Evolutionary conservation across 768 basidiomycete genomes (phyloP).

Genomic region (Auricularia sp.): DNA sequence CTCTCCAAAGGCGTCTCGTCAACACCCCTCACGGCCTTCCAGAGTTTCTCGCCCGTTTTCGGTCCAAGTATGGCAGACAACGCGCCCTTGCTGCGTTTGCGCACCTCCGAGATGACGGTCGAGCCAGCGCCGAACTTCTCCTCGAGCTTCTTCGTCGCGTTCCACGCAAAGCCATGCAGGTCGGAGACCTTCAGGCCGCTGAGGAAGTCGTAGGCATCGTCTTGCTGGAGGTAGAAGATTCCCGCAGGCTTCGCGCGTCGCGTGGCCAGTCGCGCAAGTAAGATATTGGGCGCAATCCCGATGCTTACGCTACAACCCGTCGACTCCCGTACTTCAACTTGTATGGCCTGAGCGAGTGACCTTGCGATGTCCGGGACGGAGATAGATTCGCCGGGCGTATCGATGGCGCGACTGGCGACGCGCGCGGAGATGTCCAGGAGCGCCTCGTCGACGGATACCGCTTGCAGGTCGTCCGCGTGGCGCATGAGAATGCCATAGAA

Average conservation of each 20-base stretch:
- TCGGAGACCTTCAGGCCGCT: constrained; percentile 65
- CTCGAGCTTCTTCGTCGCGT: constrained; percentile 63
- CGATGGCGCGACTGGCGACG: not conserved
- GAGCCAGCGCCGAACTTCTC: constrained; percentile 56
- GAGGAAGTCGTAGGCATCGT: constrained; percentile 44
- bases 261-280: constrained; percentile 87
- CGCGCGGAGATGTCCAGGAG: constrained; percentile 70
- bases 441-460: constrained; percentile 94
- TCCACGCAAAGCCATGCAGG: constrained; percentile 78
- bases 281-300: constrained; percentile 84
- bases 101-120: constrained; percentile 58
- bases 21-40: constrained; percentile 72
- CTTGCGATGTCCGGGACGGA: constrained; percentile 47
- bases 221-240: constrained; percentile 59
- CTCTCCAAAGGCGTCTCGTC: constrained; percentile 73
- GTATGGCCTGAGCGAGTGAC: constrained; percentile 71
- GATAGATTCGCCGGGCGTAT: not conserved
- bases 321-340: constrained; percentile 60
- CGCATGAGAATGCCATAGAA: constrained; percentile 92
- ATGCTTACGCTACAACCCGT: constrained; percentile 94
- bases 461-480: constrained; percentile 84
- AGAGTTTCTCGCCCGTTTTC: constrained; percentile 73
- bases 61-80: constrained; percentile 71
- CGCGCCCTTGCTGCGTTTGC: constrained; percentile 47
- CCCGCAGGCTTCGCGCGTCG: constrained; percentile 86